These are phyloP conservation scores for Macrophomina phaseolina DNA, from an alignment of 2,329 filamentous ascomycete genomes.

Conservation along the genomic window DNA sequence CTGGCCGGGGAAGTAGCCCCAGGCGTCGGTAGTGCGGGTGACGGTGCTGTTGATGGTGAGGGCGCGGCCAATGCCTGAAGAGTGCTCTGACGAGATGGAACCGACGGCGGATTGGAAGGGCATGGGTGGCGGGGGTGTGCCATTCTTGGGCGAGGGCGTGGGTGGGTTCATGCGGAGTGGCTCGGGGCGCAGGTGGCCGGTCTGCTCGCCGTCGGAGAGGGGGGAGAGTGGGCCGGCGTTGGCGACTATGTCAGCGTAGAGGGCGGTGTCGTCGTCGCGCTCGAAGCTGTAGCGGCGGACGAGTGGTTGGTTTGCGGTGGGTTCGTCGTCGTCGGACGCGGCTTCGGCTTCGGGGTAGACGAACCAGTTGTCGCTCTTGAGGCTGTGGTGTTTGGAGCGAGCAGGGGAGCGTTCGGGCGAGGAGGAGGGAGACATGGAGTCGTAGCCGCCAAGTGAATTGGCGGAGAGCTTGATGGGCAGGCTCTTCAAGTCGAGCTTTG, in stretches of 20 bases:
- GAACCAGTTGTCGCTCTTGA: slow-evolving; percentile 57
- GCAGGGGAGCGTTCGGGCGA: slow-evolving; percentile 30
- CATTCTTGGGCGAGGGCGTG: slow-evolving; percentile 42
- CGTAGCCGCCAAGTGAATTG: slow-evolving; percentile 37
- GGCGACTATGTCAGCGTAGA: slow-evolving; percentile 22
- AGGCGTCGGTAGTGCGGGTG: slow-evolving; percentile 33
- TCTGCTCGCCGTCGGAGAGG: slow-evolving; percentile 3
- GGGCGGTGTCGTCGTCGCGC: slow-evolving; percentile 17
- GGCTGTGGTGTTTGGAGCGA: slow-evolving; percentile 34
- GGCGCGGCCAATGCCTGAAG: slow-evolving; percentile 36
- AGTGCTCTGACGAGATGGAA: slow-evolving; percentile 23
- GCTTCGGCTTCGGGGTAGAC: slow-evolving; percentile 35
- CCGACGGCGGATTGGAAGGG: slow-evolving; percentile 14
- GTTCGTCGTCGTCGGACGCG: neutral
- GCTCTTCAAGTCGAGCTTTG: slow-evolving; percentile 4
- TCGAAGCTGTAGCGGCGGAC: slow-evolving; percentile 24
- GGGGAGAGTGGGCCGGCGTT: slow-evolving; percentile 29
- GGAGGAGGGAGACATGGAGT: slow-evolving; percentile 31
- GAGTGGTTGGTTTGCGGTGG: neutral
- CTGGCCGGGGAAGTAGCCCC: slow-evolving; percentile 35
- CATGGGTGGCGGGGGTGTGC: slow-evolving; percentile 14
- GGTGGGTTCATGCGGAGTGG: slow-evolving; percentile 57
- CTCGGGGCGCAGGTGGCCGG: slow-evolving; percentile 41
- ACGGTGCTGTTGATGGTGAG: slow-evolving; percentile 36
- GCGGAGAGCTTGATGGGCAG: slow-evolving; percentile 38